Percentiles rank a stretch among this genome's conserved stretches.
Conservation (phyloP, 1,284 basidiomycete genomes). For the Marasmius fiardii region DNA sequence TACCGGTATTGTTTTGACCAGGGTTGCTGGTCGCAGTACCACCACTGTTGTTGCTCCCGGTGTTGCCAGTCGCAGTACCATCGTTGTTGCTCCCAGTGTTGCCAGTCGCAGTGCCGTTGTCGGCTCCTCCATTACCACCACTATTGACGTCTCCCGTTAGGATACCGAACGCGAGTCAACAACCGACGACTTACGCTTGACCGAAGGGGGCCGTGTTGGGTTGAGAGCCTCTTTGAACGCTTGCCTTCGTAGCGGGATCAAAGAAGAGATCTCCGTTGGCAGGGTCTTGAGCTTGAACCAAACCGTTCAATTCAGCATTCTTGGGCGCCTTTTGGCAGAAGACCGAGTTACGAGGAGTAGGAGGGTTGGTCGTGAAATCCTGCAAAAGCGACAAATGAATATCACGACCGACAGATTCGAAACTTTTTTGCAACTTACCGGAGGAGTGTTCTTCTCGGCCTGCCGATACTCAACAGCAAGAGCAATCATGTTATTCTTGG, state of each 20-base stretch:
- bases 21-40: conserved; percentile 13
- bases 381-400: conserved; percentile 17
- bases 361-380: conserved; percentile 55
- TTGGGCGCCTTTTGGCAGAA: conserved; percentile 49
- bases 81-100: neutral
- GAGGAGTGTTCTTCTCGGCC: conserved; percentile 62
- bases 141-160: neutral
- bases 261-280: conserved; percentile 52
- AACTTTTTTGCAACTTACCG: conserved; percentile 33
- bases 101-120: conserved; percentile 6
- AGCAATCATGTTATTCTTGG: conserved; percentile 49
- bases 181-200: conserved; percentile 13
- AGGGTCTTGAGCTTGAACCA: conserved; percentile 50
- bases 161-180: neutral
- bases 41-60: conserved; percentile 10
- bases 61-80: conserved; percentile 11
- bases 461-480: conserved; percentile 56
- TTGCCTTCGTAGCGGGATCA: conserved; percentile 42
- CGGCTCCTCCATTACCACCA: conserved; percentile 8
- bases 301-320: conserved; percentile 42
- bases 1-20: neutral
- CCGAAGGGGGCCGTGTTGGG: conserved; percentile 51
- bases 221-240: conserved; percentile 48
- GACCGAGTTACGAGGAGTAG: conserved; percentile 45
- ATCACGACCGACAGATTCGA: neutral